Percentiles rank a stretch among this genome's conserved stretches.
Evolutionary conservation across 371 early-diverging fungal species (phyloP).

Genomic region (Blakeslea trispora): DNA sequence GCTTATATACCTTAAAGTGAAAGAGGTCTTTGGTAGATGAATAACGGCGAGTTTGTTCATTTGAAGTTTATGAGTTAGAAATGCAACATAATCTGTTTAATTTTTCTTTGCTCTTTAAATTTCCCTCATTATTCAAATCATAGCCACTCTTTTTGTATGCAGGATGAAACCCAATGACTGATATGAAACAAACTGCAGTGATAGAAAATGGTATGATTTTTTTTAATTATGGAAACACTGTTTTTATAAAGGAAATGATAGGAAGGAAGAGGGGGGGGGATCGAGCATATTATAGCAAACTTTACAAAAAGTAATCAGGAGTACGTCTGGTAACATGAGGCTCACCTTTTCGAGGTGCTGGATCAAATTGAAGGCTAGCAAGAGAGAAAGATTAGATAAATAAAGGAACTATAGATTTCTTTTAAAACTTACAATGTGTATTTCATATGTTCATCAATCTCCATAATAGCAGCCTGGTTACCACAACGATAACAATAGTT

Average conservation of each 20-base stretch:
- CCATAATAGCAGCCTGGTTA: conserved; percentile 98
- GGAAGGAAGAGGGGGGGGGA: too few relatives aligned
- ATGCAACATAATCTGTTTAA: too few relatives aligned
- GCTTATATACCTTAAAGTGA: too few relatives aligned
- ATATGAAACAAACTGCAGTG: not conserved
- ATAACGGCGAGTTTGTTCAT: too few relatives aligned
- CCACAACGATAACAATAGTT: conserved; percentile 99
- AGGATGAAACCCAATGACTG: not conserved
- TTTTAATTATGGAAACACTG: too few relatives aligned
- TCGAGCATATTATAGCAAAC: not conserved
- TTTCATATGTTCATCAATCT: conserved; percentile 91
- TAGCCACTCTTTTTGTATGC: not conserved
- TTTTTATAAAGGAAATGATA: not conserved
- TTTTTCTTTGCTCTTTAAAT: too few relatives aligned
- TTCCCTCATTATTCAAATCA: not conserved
- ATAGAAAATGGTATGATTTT: not conserved
- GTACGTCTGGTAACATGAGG: conserved; percentile 98
- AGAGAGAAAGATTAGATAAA: not conserved
- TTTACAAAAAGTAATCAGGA: conserved; percentile 98
- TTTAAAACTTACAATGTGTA: conserved; percentile 91
- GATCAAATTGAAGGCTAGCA: conserved; percentile 95
- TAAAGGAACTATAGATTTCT: too few relatives aligned
- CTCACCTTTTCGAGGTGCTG: conserved; percentile 97
- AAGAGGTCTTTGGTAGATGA: too few relatives aligned
- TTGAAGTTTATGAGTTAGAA: too few relatives aligned